A percentile compares a stretch with the other conserved stretches of the same genome.
These are phyloP conservation scores for Penicillium sp. DNA, from an alignment of 2,329 filamentous ascomycete species.

Conservation along the genomic window DNA sequence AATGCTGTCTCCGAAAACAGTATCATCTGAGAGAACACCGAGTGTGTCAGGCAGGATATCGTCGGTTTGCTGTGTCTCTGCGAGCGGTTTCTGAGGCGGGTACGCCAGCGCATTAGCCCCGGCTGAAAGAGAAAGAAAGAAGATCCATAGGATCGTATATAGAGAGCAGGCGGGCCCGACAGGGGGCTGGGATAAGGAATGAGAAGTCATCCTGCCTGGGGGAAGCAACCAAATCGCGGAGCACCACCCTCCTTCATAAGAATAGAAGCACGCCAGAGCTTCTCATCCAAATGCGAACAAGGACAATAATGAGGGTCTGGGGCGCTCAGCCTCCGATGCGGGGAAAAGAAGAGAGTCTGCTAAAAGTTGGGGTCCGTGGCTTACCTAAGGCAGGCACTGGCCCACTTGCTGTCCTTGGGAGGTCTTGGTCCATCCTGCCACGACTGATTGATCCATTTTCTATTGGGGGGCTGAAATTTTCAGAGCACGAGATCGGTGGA, in stretches of 20 bases:
- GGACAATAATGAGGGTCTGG: constrained; percentile 2
- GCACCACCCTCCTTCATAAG: constrained; percentile 18
- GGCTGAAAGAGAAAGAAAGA: constrained; percentile 25
- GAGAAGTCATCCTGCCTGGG: constrained; percentile 23
- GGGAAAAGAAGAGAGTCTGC: constrained; percentile 20
- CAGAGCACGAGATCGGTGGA: background rate
- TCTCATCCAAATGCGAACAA: background rate
- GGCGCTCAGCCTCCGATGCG: constrained; percentile 16
- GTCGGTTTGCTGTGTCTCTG: constrained; percentile 8
- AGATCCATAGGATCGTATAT: constrained; percentile 27
- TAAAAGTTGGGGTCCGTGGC: constrained; percentile 2
- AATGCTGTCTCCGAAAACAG: constrained; percentile 12
- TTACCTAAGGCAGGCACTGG: constrained; percentile 23
- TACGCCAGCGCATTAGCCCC: constrained; percentile 36
- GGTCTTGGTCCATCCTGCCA: background rate
- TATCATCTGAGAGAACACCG: constrained; percentile 12
- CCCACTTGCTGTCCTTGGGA: background rate
- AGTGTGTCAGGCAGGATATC: background rate
- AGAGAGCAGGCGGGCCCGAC: constrained; percentile 16
- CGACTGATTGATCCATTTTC: background rate
- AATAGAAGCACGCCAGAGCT: constrained; percentile 14
- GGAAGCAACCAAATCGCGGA: constrained; percentile 7
- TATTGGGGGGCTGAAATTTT: background rate
- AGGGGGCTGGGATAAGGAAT: constrained; percentile 9
- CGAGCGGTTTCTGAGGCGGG: constrained; percentile 31